phyloP scores from a whole-genome alignment of 108 stramenopile species.

The Nitzschia sp. region DNA sequence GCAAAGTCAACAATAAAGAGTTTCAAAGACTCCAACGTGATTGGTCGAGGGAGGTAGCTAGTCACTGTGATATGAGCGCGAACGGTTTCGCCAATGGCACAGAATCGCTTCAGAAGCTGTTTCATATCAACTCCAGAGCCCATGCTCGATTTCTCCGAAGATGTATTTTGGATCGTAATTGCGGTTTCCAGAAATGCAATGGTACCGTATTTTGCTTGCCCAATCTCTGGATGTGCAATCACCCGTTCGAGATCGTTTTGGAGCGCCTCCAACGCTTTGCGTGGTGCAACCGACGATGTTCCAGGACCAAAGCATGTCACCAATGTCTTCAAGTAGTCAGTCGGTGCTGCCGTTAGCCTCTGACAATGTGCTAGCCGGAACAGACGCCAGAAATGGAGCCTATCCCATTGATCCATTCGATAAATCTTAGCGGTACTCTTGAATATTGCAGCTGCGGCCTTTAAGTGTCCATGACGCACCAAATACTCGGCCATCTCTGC shows the following conservation, averaged over 20 bases:
- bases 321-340: conserved; percentile 73
- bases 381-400: conserved; percentile 66
- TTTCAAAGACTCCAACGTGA: conserved; percentile 55
- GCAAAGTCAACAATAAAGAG: conserved; percentile 57
- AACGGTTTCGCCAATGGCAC: conserved; percentile 61
- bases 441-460: conserved; percentile 49
- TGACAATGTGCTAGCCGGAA: conserved; percentile 82
- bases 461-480: conserved; percentile 54
- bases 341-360: conserved; percentile 49
- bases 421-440: conserved; percentile 54
- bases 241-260: conserved; percentile 66
- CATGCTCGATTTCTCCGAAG: conserved; percentile 32
- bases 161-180: conserved; percentile 42
- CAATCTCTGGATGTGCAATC: conserved; percentile 47
- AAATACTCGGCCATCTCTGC: conserved; percentile 67
- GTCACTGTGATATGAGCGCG: conserved; percentile 42
- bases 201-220: conserved; percentile 51
- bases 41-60: conserved; percentile 60
- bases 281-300: conserved; percentile 54
- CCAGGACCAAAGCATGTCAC: conserved; percentile 67
- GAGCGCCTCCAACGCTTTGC: conserved; percentile 48
- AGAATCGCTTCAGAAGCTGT: conserved; percentile 52
- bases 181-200: conserved; percentile 61
- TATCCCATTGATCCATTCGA: conserved; percentile 72
- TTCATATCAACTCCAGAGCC: conserved; percentile 52